Evolutionary conservation across 345 rosid species (phyloP).

Genomic region (Brassica incana): DNA sequence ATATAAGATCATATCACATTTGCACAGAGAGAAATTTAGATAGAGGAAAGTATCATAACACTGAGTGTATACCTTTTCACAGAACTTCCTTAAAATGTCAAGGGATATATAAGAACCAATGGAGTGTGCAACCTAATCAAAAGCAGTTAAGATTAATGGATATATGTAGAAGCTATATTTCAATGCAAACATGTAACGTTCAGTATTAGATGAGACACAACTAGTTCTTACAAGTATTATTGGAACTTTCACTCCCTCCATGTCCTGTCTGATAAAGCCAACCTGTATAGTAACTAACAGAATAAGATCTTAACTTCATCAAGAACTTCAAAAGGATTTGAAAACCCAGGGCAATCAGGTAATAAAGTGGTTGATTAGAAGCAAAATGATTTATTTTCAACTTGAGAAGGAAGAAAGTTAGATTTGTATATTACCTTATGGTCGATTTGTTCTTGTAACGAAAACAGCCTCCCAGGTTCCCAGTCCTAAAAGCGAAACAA

Average conservation of each 20-base stretch:
- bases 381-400: neutral
- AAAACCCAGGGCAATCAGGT: neutral
- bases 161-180: neutral
- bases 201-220: neutral
- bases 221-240: constrained; percentile 54
- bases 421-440: constrained; percentile 61
- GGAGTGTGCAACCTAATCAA: constrained; percentile 79
- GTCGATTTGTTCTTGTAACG: constrained; percentile 76
- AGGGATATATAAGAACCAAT: constrained; percentile 74
- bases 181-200: constrained; percentile 1
- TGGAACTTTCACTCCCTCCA: constrained; percentile 58
- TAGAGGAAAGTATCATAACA: neutral
- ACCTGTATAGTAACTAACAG: constrained; percentile 49
- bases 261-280: constrained; percentile 61
- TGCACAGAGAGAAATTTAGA: neutral
- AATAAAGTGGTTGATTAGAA: neutral
- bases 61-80: constrained; percentile 55
- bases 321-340: neutral
- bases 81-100: constrained; percentile 55
- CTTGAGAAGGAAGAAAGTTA: neutral
- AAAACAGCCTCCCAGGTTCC: constrained; percentile 66
- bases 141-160: neutral
- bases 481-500: constrained; percentile 49
- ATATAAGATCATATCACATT: neutral
- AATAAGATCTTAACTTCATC: constrained; percentile 4